These are phyloP conservation scores for Copromyces sp. DNA, from an alignment of 495 filamentous ascomycete species.

Conservation along the genomic window DNA sequence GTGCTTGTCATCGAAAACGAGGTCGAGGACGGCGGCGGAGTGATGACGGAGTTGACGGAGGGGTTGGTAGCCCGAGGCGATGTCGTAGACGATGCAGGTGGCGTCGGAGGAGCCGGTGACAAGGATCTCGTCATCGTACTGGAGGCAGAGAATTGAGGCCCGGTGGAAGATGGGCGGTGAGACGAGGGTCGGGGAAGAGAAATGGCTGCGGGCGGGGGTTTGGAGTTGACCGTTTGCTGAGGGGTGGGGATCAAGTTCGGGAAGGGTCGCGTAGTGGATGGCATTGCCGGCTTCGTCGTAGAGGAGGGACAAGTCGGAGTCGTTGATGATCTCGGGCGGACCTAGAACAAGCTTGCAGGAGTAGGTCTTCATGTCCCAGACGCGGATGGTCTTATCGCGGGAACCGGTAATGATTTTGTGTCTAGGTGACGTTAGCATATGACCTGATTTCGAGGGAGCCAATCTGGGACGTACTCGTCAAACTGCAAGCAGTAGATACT, in stretches of 20 bases:
- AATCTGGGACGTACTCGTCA: conserved; percentile 60
- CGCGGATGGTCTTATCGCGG: conserved; percentile 83
- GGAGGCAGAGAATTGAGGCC: conserved; percentile 86
- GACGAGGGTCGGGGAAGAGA: conserved; percentile 37
- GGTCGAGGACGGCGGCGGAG: conserved; percentile 79
- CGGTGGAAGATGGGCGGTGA: conserved; percentile 54
- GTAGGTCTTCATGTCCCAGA: conserved; percentile 87
- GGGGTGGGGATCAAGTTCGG: conserved; percentile 22
- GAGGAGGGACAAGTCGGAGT: conserved; percentile 33
- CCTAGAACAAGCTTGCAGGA: conserved; percentile 74
- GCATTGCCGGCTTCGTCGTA: conserved; percentile 33
- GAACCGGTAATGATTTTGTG: conserved; percentile 95
- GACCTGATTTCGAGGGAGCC: neutral
- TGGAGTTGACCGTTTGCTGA: conserved; percentile 7
- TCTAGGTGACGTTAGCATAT: conserved; percentile 12
- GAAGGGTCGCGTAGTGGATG: conserved; percentile 36
- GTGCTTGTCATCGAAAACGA: conserved; percentile 81
- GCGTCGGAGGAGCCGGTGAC: conserved; percentile 91
- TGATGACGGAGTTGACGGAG: conserved; percentile 67
- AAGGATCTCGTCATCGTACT: conserved; percentile 85
- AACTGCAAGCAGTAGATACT: conserved; percentile 97
- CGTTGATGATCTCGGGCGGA: conserved; percentile 39
- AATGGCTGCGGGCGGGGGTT: conserved; percentile 21
- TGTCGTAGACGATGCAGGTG: conserved; percentile 85
- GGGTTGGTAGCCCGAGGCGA: conserved; percentile 65